Conservation (phyloP, 2,329 filamentous ascomycete genomes). For the Phialophora tarda region DNA sequence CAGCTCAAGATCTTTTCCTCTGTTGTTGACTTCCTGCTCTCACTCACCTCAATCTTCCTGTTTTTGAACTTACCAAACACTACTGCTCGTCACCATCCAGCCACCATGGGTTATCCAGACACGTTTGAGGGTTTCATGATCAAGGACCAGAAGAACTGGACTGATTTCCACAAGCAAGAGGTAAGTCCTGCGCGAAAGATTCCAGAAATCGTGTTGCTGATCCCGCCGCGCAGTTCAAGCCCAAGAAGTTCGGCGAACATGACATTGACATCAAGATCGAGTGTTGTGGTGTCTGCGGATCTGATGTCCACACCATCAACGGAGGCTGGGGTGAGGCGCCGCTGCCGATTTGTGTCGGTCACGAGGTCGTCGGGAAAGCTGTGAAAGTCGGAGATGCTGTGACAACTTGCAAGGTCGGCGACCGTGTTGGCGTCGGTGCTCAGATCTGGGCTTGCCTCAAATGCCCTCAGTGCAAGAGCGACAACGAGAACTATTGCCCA, state of each 20-base stretch:
- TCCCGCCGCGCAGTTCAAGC: slow-evolving; percentile 65
- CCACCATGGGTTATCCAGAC: slow-evolving; percentile 53
- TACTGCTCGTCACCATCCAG: not conserved
- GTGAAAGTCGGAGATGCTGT: slow-evolving; percentile 71
- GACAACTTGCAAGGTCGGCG: slow-evolving; percentile 64
- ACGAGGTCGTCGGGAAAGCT: slow-evolving; percentile 73
- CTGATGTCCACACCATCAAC: slow-evolving; percentile 72
- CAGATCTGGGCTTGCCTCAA: slow-evolving; percentile 69
- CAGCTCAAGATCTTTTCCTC: not conserved
- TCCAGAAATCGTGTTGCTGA: slow-evolving; percentile 17
- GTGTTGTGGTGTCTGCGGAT: slow-evolving; percentile 76
- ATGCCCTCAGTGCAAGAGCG: slow-evolving; percentile 68
- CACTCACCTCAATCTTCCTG: not conserved
- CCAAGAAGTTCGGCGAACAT: slow-evolving; percentile 84
- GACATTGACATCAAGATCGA: slow-evolving; percentile 89
- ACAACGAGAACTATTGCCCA: slow-evolving; percentile 73
- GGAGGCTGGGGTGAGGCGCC: slow-evolving; percentile 61
- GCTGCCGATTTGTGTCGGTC: slow-evolving; percentile 60
- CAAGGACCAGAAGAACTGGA: slow-evolving; percentile 70
- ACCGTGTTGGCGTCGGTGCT: slow-evolving; percentile 72
- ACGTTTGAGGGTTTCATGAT: slow-evolving; percentile 56
- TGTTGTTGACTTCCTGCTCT: not conserved
- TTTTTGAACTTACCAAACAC: not conserved
- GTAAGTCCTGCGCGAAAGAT: slow-evolving; percentile 44
- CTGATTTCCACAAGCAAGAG: slow-evolving; percentile 62